Evolutionary conservation across 441 rosid genomes (phyloP), one percentile per base, ranked within the genome.

Genomic region (Jatropha multifida): DNA sequence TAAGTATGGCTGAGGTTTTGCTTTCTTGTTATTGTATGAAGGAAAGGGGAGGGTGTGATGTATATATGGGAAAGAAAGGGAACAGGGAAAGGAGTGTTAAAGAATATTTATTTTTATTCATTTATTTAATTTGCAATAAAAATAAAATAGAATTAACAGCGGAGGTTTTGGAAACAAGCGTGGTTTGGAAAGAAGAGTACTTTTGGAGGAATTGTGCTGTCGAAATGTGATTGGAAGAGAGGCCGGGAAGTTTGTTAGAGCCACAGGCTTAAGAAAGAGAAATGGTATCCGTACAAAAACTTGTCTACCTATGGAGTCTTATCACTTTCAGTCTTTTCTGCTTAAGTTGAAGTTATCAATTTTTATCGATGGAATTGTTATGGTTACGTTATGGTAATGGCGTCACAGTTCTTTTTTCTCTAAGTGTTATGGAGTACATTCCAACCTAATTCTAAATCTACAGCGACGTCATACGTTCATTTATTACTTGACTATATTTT

Each of bases 171-270:
- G 15, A 26, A 46, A 15, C 42, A 42, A 5, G n/a, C 4, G 49
- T 55, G 73, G 73, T 69, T 38, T 23, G 23, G 23, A 23, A 23
- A 23, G 23, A 23, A 23, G 23, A 23, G 23, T 23, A 23, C 23
- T 23, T 23, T 69, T 69, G 1, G 9, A n/a, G 5, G n/a, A 26
- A 38, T 13, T 48, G 74, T 40, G 80, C 65, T 83, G 88, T 85
- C 88, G 83, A 76, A 17, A 4, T 40, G 15, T 41, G 65, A 81
- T 82, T 76, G 87, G 86, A 0, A 15, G 44, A 51, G 52, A 7
- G 69, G 5, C 11, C 10, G 48, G 5, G 55, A 44, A 14, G 65
- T 68, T 7, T 62, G 65, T 71, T 81, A 78, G 65, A 79, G 77
- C 82, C 84, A 77, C 86, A 74, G 71, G 76, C 70, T 80, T 4